These are phyloP conservation scores for Alectoria sarmentosa DNA, from an alignment of 495 filamentous ascomycete genomes.

Conservation along the genomic window DNA sequence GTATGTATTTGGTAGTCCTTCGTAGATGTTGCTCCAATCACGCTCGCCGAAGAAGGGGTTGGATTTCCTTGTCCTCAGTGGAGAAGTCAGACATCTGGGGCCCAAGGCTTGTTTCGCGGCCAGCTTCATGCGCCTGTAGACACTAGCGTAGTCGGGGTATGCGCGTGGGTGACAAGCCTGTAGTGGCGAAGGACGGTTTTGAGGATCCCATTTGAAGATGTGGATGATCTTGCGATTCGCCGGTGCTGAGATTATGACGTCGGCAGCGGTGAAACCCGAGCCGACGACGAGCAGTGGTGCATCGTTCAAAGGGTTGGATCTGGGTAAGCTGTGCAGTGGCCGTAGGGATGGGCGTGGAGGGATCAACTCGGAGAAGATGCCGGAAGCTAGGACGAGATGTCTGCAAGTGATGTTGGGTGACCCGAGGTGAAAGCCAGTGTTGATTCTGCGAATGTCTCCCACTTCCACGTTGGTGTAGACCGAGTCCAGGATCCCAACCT, in stretches of 20 bases:
- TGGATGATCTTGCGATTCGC: constrained; percentile 50
- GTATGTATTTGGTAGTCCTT: constrained; percentile 52
- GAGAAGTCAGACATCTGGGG: constrained; percentile 21
- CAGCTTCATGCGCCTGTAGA: constrained; percentile 59
- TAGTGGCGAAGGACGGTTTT: constrained; percentile 50
- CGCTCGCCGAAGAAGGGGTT: constrained; percentile 40
- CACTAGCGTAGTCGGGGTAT: constrained; percentile 59
- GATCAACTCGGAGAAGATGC: constrained; percentile 53
- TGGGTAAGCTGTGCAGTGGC: constrained; percentile 29
- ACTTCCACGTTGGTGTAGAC: constrained; percentile 42
- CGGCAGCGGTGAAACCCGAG: constrained; percentile 59
- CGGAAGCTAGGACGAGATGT: constrained; percentile 56
- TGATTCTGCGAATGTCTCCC: constrained; percentile 38
- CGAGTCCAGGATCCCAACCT: constrained; percentile 45
- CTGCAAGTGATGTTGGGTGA: constrained; percentile 51
- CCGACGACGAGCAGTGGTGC: constrained; percentile 51
- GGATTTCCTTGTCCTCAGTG: constrained; percentile 30
- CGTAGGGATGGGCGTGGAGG: constrained; percentile 44
- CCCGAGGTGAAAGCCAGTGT: constrained; percentile 45
- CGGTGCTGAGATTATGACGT: constrained; percentile 52
- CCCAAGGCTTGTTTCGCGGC: constrained; percentile 31
- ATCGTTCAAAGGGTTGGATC: constrained; percentile 25
- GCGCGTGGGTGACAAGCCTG: constrained; percentile 56
- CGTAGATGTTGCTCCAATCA: constrained; percentile 47
- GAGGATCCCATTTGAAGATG: constrained; percentile 55